Base-by-base conservation (phyloP, 805 yeast species). In the Sungouiella blattae region DNA sequence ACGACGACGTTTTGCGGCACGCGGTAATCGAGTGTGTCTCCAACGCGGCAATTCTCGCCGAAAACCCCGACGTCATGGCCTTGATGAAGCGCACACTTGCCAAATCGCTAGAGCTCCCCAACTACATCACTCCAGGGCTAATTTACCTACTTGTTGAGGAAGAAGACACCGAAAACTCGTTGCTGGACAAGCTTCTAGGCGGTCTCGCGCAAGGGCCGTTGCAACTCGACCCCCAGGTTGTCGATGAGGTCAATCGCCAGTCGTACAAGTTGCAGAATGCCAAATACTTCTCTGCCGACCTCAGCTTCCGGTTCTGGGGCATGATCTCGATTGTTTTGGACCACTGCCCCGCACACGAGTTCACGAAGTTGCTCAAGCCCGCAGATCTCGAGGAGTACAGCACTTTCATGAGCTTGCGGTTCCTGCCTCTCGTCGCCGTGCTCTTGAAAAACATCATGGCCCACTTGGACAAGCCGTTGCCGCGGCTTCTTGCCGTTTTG, bases 191-290 rank as follows among this genome's bases (percentile, higher is more conserved):
- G 6, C 22, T 20, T 9, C 9, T 6, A 9, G 9, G 9, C 22
- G 22, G 8, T 6, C 9, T 20, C 8, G 22, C 22, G 6, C 22
- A 6, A 20, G 8, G 28, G 8, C 15, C 23, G 7, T 24, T 30
- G 13, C 23, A 25, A 9, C 25, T 47, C 8, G 22, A 42, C 17
- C 40, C 27, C 7, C 40, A 33, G 15, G 52, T 78, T 1, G 44
- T 72, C 5, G 83, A 79, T 46, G 89, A 83, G 49, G 74, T 72
- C 39, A 69, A 66, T 31, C 46, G 59, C 2, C 79, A 80, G 49
- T 60, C 75, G 14, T 65, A 71, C 36, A 58, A 64, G 26, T 66
- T 80, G 30, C 87, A 81, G 50, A 64, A 75, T 44, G 77, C 78
- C 0, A 53, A 60, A 1, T 64, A 56, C 39, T 81, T 72, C 55